Percentiles rank a stretch among this genome's conserved stretches.
These are phyloP conservation scores for Quercus tomentella DNA, from an alignment of 331 rosid species.

Conservation along the genomic window DNA sequence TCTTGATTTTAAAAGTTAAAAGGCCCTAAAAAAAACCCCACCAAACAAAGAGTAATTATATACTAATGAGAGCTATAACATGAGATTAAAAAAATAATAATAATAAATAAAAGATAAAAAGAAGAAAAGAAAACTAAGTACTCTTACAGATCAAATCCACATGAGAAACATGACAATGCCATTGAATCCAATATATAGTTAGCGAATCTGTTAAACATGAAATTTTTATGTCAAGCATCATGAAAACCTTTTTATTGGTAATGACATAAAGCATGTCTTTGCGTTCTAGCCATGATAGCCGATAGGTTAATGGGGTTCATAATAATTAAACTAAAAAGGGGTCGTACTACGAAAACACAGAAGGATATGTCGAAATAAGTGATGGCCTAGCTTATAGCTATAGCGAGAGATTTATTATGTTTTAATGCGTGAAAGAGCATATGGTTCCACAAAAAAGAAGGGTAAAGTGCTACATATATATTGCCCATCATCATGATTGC, in stretches of 20 bases:
- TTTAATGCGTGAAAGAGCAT: conserved; percentile 15
- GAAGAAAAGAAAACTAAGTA: neutral
- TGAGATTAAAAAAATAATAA: neutral
- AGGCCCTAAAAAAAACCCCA: too few relatives aligned
- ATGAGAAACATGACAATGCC: neutral
- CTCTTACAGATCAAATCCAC: neutral
- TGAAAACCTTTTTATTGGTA: conserved; percentile 60
- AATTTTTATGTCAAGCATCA: conserved; percentile 26
- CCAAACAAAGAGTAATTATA: too few relatives aligned
- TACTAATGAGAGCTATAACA: neutral
- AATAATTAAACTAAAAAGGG: conserved; percentile 52
- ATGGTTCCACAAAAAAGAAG: conserved; percentile 16
- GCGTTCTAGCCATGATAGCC: conserved; percentile 37
- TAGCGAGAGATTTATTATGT: conserved; percentile 29
- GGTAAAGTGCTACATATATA: conserved; percentile 1
- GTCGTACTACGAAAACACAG: conserved; percentile 50
- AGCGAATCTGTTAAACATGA: conserved; percentile 3
- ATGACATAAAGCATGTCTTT: conserved; percentile 65
- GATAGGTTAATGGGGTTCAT: conserved; percentile 40
- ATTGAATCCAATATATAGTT: neutral
- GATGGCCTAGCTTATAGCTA: conserved; percentile 15
- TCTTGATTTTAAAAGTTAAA: too few relatives aligned
- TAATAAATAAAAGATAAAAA: neutral
- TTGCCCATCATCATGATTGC: conserved; percentile 53
- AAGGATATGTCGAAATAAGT: conserved; percentile 19